Evolutionary conservation across 306 rosid species (phyloP).

Genomic region (Vicia faba): DNA sequence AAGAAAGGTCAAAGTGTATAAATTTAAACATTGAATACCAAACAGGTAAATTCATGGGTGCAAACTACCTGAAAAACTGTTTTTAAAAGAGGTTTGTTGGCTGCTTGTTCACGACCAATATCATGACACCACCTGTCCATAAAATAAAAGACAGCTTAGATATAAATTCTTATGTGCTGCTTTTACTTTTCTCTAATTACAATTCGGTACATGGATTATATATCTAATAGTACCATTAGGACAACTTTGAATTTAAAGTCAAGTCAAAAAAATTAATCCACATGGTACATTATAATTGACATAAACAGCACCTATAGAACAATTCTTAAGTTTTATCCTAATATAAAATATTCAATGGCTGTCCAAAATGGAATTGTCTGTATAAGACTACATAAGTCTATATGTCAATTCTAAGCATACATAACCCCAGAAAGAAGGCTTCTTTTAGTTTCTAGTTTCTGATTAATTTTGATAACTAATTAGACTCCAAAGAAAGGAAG

Average conservation of each 20-base stretch:
- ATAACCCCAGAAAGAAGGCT: constrained; percentile 31
- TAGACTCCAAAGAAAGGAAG: constrained; percentile 23
- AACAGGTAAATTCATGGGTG: constrained; percentile 22
- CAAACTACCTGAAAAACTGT: constrained; percentile 87
- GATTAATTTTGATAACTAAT: constrained; percentile 18
- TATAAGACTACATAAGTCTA: neutral
- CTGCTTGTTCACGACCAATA: constrained; percentile 95
- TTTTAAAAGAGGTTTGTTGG: constrained; percentile 86
- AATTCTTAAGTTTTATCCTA: neutral
- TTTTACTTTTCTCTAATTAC: neutral
- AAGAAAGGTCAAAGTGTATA: constrained; percentile 27
- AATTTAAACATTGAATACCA: constrained; percentile 33
- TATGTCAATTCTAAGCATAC: constrained; percentile 3
- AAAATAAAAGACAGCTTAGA: constrained; percentile 27
- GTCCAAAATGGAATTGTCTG: constrained; percentile 27
- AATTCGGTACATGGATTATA: neutral
- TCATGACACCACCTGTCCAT: constrained; percentile 96
- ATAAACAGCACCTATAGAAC: neutral
- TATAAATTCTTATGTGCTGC: neutral
- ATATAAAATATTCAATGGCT: constrained; percentile 29
- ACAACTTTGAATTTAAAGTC: neutral
- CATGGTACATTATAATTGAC: neutral
- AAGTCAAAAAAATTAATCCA: neutral
- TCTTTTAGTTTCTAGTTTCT: constrained; percentile 14
- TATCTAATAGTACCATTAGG: neutral